Evolutionary conservation across 1,284 basidiomycete species (phyloP).

Genomic region (Cryptococcus sp.): DNA sequence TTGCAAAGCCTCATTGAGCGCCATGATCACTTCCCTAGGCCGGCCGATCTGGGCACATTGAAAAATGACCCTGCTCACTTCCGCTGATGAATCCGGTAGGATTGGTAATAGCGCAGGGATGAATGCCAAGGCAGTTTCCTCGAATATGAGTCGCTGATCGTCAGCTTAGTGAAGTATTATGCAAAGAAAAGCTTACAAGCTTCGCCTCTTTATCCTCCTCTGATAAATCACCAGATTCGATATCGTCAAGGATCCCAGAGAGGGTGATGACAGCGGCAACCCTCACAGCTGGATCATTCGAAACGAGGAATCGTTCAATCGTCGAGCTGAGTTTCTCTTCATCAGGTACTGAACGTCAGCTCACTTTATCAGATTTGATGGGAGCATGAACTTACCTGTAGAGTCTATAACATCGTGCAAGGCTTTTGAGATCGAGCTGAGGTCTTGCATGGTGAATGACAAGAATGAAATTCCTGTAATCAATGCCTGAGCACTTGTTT

Average conservation of each 20-base stretch:
- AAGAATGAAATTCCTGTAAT: too few species aligned
- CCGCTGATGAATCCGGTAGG: background rate
- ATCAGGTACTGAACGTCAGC: background rate
- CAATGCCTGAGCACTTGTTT: too few species aligned
- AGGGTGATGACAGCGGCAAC: background rate
- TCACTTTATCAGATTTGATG: background rate
- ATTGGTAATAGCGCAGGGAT: slow-evolving; percentile 13
- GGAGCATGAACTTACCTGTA: background rate
- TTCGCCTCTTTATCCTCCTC: background rate
- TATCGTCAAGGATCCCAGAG: background rate
- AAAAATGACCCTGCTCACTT: slow-evolving; percentile 7
- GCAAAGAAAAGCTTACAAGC: background rate
- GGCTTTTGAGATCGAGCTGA: background rate
- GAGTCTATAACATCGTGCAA: background rate
- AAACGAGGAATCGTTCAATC: background rate
- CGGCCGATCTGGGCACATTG: slow-evolving; percentile 15
- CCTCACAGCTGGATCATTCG: background rate
- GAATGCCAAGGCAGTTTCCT: slow-evolving; percentile 12
- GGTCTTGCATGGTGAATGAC: background rate
- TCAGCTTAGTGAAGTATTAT: background rate
- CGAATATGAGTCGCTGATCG: slow-evolving; percentile 6
- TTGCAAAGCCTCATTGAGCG: slow-evolving; percentile 23
- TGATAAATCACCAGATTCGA: background rate
- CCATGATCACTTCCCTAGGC: slow-evolving; percentile 31
- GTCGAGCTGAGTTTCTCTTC: background rate